These are phyloP conservation scores for Backusella westeae DNA, from an alignment of 192 early-diverging fungal species.

Conservation along the genomic window DNA sequence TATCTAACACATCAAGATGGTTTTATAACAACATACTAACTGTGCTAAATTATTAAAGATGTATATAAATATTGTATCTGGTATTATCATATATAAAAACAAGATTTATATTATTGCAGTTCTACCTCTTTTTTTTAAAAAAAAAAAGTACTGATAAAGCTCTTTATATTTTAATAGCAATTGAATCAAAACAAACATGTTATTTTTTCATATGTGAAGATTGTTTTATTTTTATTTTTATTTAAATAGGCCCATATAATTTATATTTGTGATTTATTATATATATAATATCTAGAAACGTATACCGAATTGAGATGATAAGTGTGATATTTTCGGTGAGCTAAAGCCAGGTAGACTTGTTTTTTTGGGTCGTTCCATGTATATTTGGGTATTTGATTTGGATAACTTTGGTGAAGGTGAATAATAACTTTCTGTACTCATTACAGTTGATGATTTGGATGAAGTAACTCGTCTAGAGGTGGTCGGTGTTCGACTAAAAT, in stretches of 20 bases:
- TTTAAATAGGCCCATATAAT: background rate
- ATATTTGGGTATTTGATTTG: constrained; percentile 2
- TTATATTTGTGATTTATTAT: background rate
- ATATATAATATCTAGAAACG: background rate
- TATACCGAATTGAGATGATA: constrained; percentile 1
- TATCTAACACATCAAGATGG: no score
- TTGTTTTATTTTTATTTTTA: background rate
- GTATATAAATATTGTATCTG: no score
- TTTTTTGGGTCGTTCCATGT: constrained; percentile 1
- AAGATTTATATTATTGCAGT: background rate
- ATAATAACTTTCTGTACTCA: background rate
- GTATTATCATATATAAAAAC: no score
- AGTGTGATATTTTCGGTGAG: background rate
- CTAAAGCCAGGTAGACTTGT: background rate
- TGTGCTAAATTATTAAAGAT: no score
- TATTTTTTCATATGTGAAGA: background rate
- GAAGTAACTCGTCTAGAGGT: background rate
- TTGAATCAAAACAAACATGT: background rate
- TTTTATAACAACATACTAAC: no score
- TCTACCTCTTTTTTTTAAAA: no score
- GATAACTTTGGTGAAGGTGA: constrained; percentile 13
- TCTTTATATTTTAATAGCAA: background rate
- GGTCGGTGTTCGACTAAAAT: background rate
- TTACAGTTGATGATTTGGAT: background rate
- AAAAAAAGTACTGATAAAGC: background rate